A percentile compares a stretch with the other conserved stretches of the same genome.
phyloP scores from a whole-genome alignment of 768 basidiomycete species.

The Mycena rosella region DNA sequence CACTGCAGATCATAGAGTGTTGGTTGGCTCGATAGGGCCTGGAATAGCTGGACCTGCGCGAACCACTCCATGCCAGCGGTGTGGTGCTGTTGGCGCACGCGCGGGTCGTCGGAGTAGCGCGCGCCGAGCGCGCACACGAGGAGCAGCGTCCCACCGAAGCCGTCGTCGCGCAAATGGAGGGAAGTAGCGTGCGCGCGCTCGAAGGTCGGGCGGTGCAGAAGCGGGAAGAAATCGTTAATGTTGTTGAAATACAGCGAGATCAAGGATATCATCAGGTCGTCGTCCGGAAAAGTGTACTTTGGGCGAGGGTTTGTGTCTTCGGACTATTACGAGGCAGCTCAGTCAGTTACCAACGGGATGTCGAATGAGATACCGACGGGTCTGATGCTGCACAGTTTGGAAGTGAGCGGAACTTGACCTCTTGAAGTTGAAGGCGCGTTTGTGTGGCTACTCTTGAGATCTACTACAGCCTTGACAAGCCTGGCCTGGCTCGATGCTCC shows the following conservation, averaged over 20 bases:
- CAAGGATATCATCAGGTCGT: conserved; percentile 54
- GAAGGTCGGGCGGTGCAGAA: conserved; percentile 58
- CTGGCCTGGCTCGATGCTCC: no score
- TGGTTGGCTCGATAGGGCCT: conserved; percentile 46
- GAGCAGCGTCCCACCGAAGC: conserved; percentile 60
- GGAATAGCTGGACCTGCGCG: conserved; percentile 49
- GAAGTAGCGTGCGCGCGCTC: conserved; percentile 51
- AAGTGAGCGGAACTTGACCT: neutral
- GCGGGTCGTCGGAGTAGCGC: conserved; percentile 51
- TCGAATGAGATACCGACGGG: no score
- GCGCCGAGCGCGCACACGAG: conserved; percentile 65
- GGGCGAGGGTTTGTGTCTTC: conserved; percentile 2
- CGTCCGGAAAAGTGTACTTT: conserved; percentile 49
- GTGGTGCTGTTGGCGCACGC: conserved; percentile 43
- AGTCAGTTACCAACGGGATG: no score
- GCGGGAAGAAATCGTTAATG: conserved; percentile 56
- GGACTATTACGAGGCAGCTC: no score
- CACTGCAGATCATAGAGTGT: conserved; percentile 57
- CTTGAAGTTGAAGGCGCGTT: neutral
- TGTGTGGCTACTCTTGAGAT: no score
- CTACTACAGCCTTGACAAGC: no score
- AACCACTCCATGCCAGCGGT: conserved; percentile 59
- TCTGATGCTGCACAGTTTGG: neutral
- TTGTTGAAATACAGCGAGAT: conserved; percentile 64
- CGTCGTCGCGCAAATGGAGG: conserved; percentile 51